Evolutionary conservation across 2,329 filamentous ascomycete genomes (phyloP).

Genomic region (Ilyonectria robusta): DNA sequence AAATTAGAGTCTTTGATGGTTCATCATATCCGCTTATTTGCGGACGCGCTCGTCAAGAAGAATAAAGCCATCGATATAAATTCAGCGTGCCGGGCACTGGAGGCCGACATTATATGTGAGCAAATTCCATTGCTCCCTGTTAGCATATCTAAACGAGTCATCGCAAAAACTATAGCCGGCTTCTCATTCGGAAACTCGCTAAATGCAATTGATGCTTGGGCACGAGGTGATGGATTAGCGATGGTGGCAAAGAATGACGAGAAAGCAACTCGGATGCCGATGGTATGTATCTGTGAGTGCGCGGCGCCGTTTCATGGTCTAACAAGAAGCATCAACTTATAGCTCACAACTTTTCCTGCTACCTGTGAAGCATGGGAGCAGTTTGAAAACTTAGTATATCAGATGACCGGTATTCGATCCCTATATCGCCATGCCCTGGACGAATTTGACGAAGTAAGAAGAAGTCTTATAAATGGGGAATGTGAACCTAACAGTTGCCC

Average conservation of each 20-base stretch:
- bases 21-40: slow-evolving; percentile 39
- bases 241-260: slow-evolving; percentile 49
- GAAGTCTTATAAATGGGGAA: not conserved
- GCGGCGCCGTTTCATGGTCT: not conserved
- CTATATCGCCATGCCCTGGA: slow-evolving; percentile 20
- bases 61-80: slow-evolving; percentile 12
- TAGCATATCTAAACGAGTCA: not conserved
- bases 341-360: slow-evolving; percentile 32
- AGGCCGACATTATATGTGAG: slow-evolving; percentile 40
- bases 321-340: not conserved
- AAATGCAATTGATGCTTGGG: slow-evolving; percentile 43
- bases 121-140: not conserved
- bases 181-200: slow-evolving; percentile 48
- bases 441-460: slow-evolving; percentile 28
- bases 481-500: not conserved
- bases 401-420: slow-evolving; percentile 8
- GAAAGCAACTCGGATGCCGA: slow-evolving; percentile 48
- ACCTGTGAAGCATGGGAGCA: slow-evolving; percentile 24
- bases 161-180: slow-evolving; percentile 30
- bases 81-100: slow-evolving; percentile 28
- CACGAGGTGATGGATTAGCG: slow-evolving; percentile 33
- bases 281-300: slow-evolving; percentile 33
- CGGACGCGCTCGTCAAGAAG: not conserved
- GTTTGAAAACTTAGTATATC: slow-evolving; percentile 5
- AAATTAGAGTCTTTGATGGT: slow-evolving; percentile 45